Percentiles rank a stretch among this genome's conserved stretches.
Evolutionary conservation across 2,329 filamentous ascomycete genomes (phyloP).

Genomic region (Ceratocystis alfenasii): DNA sequence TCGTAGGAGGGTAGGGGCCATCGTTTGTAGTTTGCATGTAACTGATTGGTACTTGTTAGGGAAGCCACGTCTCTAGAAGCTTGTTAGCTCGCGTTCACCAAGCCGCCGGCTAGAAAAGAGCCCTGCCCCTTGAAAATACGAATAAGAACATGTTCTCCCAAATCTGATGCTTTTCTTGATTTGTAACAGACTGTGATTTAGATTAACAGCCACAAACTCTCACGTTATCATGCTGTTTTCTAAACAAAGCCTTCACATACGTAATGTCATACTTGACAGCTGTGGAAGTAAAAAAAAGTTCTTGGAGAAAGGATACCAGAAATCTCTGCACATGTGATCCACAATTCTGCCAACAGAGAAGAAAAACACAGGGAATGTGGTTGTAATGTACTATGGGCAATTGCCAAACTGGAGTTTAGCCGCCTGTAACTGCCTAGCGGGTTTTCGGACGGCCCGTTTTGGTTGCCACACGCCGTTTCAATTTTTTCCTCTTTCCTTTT

Average conservation of each 20-base stretch:
- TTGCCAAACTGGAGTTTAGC: constrained; percentile 13
- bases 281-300: background rate
- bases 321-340: constrained; percentile 21
- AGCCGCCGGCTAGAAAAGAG: too few species aligned
- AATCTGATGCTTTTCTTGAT: too few species aligned
- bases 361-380: background rate
- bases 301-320: constrained; percentile 5
- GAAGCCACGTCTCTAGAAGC: background rate
- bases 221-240: background rate
- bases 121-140: too few species aligned
- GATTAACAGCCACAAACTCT: background rate
- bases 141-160: too few species aligned
- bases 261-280: background rate
- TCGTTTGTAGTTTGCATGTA: background rate
- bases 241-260: background rate
- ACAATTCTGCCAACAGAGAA: constrained; percentile 16
- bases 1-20: background rate
- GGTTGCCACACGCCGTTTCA: constrained; percentile 21
- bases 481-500: constrained; percentile 11
- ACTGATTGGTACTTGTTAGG: background rate
- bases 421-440: constrained; percentile 11
- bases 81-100: background rate
- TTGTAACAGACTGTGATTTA: too few species aligned
- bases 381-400: background rate
- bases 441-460: constrained; percentile 12